Evolutionary conservation across 2,329 filamentous ascomycete genomes (phyloP), one percentile per base, ranked within the genome.

Genomic region (Golovinomyces cichoracearum): DNA sequence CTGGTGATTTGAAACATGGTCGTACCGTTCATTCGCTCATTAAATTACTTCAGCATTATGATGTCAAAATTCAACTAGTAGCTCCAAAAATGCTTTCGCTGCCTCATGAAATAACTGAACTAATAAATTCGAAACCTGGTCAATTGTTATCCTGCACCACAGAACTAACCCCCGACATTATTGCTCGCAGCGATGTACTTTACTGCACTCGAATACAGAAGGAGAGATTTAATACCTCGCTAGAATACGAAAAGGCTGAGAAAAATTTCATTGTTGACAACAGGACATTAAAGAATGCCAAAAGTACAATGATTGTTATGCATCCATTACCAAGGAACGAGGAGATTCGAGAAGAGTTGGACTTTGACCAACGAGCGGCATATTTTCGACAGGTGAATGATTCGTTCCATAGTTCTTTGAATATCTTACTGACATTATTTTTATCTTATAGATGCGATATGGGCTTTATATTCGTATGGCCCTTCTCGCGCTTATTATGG

Each of bases 381-480:
- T 98, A 98, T 69, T 98, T 98, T 68, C 78, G 90, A 81, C 90
- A 98, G 81, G 88, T 93, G 67, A 76, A 82, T 73, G 2, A 12
- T 33, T 15, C 29, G n/a, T 52, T 19, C 47, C 35, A 40, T 19
- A 21, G 25, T 23, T 45, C 42, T 35, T 19, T 37, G 19, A n/a
- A 35, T 7, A 49, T 38, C 21, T 47, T 35, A 48, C 48, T 23
- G 13, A 23, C 22, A 40, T 42, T 7, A 0, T 2, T 31, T 12
- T 40, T 50, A n/a, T n/a, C 52, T 3, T 33, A 10, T 60, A 94
- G 86, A 94, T 94, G 88, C 77, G 80, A 66, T 94, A 95, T 67
- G 90, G 90, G 58, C 74, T 98, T 58, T 95, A 94, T 72, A 92
- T 83, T 65, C 81, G 90, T 63, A 98, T 98, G 90, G 90, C 90